These are phyloP conservation scores for Hypholoma fasciculare DNA, from an alignment of 768 basidiomycete genomes.

Conservation along the genomic window DNA sequence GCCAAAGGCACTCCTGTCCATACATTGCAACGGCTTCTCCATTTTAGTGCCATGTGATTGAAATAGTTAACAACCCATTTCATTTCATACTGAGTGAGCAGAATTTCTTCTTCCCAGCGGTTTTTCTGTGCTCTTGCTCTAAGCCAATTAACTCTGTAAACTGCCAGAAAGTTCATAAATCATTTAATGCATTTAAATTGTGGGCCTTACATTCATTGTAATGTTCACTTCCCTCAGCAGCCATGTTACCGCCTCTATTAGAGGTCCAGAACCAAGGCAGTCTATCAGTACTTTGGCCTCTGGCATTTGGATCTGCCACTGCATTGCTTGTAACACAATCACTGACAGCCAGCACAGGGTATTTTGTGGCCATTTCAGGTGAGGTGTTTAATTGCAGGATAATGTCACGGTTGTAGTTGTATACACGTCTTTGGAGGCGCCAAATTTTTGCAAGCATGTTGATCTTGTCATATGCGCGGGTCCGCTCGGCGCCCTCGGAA, in stretches of 20 bases:
- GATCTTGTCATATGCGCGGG: not conserved
- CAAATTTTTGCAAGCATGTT: not conserved
- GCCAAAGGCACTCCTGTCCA: not conserved
- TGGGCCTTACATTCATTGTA: not conserved
- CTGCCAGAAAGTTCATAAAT: no score
- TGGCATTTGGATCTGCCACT: no score
- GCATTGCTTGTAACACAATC: no score
- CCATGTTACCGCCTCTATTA: not conserved
- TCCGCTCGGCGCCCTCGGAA: not conserved
- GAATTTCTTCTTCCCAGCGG: conserved; percentile 7
- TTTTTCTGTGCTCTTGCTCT: conserved; percentile 6
- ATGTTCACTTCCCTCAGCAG: not conserved
- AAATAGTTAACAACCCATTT: conserved; percentile 4
- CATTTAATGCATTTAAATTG: no score
- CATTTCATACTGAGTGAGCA: conserved; percentile 7
- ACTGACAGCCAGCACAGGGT: no score
- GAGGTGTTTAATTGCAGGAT: no score
- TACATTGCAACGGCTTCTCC: not conserved
- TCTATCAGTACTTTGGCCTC: not conserved
- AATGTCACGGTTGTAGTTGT: not conserved
- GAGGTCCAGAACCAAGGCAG: not conserved
- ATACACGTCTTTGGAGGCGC: not conserved
- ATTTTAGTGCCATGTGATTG: not conserved
- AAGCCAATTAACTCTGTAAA: conserved; percentile 10
- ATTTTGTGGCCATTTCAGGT: no score